A percentile compares a stretch with the other conserved stretches of the same genome.
These are phyloP conservation scores for Melaleuca alternifolia DNA, from an alignment of 345 rosid genomes.

Conservation along the genomic window DNA sequence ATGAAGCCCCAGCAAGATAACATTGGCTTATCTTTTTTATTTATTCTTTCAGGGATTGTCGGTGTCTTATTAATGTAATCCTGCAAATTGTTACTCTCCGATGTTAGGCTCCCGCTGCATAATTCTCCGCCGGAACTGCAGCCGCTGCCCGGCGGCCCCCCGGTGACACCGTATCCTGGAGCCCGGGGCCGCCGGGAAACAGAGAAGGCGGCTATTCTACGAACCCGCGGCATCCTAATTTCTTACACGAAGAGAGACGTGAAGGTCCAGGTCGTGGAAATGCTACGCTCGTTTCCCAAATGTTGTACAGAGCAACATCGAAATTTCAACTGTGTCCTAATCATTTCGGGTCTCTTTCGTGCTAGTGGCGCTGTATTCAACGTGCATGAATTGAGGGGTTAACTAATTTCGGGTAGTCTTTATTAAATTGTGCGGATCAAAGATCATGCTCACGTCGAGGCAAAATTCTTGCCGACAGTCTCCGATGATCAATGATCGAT, in stretches of 20 bases:
- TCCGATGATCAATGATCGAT: background rate
- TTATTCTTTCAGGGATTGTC: background rate
- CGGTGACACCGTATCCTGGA: rapidly evolving
- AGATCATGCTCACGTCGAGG: background rate
- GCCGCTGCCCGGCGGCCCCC: background rate
- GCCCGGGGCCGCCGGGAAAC: background rate
- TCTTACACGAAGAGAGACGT: background rate
- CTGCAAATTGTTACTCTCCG: background rate
- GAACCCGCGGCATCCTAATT: background rate
- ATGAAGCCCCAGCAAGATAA: background rate
- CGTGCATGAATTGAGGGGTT: background rate
- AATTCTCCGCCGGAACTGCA: background rate
- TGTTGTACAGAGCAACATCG: background rate
- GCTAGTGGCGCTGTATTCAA: too few species aligned
- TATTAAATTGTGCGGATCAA: background rate
- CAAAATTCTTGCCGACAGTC: background rate
- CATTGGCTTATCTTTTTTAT: background rate
- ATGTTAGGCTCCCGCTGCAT: background rate
- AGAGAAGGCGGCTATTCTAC: background rate
- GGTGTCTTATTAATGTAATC: background rate
- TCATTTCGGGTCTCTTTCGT: background rate
- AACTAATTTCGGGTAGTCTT: background rate
- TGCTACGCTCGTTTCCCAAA: background rate
- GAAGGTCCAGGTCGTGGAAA: background rate
- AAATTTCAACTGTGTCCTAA: background rate